A percentile compares a stretch with the other conserved stretches of the same genome.
phyloP scores from a whole-genome alignment of 1,284 basidiomycete species.

The Malassezia nana region DNA sequence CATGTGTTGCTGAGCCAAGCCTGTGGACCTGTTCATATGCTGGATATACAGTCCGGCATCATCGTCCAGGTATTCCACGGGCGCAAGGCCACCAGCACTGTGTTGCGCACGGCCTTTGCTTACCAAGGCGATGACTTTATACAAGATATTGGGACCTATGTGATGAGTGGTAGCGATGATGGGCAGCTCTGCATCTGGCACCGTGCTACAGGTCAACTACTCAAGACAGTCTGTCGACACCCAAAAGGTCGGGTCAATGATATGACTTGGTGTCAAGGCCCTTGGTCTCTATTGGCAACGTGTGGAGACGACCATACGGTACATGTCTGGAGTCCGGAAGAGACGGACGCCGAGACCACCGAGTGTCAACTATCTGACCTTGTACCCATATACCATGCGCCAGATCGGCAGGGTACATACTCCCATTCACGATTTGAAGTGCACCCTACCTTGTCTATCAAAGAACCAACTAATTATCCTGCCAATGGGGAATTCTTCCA shows the following conservation, averaged over 20 bases:
- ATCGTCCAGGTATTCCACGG: slow-evolving; percentile 53
- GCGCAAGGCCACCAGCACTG: slow-evolving; percentile 52
- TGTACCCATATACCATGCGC: background rate
- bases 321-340: slow-evolving; percentile 31
- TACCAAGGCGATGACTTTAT: slow-evolving; percentile 74
- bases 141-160: slow-evolving; percentile 24
- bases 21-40: slow-evolving; percentile 71
- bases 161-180: slow-evolving; percentile 81
- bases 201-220: slow-evolving; percentile 66
- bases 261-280: slow-evolving; percentile 83
- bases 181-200: slow-evolving; percentile 86
- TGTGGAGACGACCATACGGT: slow-evolving; percentile 45
- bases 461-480: background rate
- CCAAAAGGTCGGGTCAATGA: slow-evolving; percentile 79
- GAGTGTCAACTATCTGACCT: background rate
- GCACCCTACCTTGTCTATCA: background rate
- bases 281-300: slow-evolving; percentile 73
- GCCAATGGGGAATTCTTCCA: background rate
- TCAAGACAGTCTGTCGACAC: slow-evolving; percentile 77
- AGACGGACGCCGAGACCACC: background rate
- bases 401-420: background rate
- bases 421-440: background rate
- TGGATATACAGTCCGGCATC: slow-evolving; percentile 60
- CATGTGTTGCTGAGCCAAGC: slow-evolving; percentile 63
- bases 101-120: slow-evolving; percentile 87